Base-by-base conservation (phyloP, 345 rosid species). In the Pistacia atlantica region DNA sequence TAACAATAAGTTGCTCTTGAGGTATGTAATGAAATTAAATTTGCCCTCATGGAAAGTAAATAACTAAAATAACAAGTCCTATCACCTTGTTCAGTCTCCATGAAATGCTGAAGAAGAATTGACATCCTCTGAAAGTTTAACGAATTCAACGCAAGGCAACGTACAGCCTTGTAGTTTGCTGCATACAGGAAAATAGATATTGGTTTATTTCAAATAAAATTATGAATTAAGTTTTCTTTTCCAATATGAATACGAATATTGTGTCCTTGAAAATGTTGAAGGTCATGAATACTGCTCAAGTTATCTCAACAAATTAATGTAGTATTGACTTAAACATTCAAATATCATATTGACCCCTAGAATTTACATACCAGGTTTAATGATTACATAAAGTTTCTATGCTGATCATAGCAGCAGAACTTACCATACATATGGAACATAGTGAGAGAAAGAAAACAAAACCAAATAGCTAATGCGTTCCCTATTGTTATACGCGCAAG, bases 81-180 rank as follows among this genome's bases (percentile, higher is more conserved):
- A 80, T 75, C 84, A 95, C 98, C 93, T 86, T 88, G 89, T 83
- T 90, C 87, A 17, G 90, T 86, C 83, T 88, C 82, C 83, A 89
- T 82, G 80, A 90, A 93, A 75, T 84, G 84, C 80, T 87, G 83
- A 67, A 95, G 84, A 81, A 93, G 86, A 77, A 91, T 91, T 35
- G 97, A 85, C 79, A 83, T 83, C 88, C 98, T 93, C 82, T 90
- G 90, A 2, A 80, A 83, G 81, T 95, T 95, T 82, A 95, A 76
- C 8, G 98, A 89, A 72, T 82, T 89, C 86, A 95, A 78, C 17
- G 90, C 91, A 83, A 95, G 97, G 74, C 97, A 95, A 60, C 87
- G 80, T 63, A 95, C 98, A 80, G 98, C 98, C 88, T 82, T 93
- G 83, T 90, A 93, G 84, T 95, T 95, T 83, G 98, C 98, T 93